Evolutionary conservation across 208 protist genomes (phyloP), one percentile per base, ranked within the genome.

Genomic region (Crithidia brevicula): DNA sequence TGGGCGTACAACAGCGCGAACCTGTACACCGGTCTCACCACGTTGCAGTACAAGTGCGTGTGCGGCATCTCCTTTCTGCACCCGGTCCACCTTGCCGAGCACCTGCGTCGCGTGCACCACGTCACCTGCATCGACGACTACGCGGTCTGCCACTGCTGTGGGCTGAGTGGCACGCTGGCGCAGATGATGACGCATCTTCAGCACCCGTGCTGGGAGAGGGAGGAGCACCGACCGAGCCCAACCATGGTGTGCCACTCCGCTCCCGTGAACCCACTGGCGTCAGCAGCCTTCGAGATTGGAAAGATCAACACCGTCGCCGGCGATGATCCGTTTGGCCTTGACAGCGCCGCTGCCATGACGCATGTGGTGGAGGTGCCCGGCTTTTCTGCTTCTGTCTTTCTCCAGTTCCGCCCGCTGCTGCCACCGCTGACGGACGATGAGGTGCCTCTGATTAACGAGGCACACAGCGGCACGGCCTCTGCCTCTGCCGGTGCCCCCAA

Each of bases 11-110:
- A 70, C 45, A 47, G 65, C 16, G 56, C 56, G 10, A 89, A 77
- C 58, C 50, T 38, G 20, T 89, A 74, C 68, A 89, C 80, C 2
- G 70, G 79, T 0, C 68, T 90, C 64, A 66, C 70, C 18, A 70
- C 70, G 27, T 54, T 73, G 23, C 85, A 94, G 65, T 94, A 88
- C 67, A 70, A 72, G 34, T 94, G 89, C 50, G 73, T 84, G 2
- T 94, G 89, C 62, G 79, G 81, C 28, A 52, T 88, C 18, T 72
- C 73, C 0, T 94, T 91, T 74, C 40, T 89, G 2, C 69, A 75
- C 27, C 64, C 76, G 15, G 62, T 89, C 11, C 62, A 86, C 38
- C 63, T 94, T 34, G 89, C 84, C 11, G 59, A 82, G 23, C 89
- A 94, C 70, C 52, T 94, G 23, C 72, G 71, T 40, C 27, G 61